These are phyloP conservation scores for Citrullus mucosospermus DNA, from an alignment of 306 rosid species.

Conservation along the genomic window DNA sequence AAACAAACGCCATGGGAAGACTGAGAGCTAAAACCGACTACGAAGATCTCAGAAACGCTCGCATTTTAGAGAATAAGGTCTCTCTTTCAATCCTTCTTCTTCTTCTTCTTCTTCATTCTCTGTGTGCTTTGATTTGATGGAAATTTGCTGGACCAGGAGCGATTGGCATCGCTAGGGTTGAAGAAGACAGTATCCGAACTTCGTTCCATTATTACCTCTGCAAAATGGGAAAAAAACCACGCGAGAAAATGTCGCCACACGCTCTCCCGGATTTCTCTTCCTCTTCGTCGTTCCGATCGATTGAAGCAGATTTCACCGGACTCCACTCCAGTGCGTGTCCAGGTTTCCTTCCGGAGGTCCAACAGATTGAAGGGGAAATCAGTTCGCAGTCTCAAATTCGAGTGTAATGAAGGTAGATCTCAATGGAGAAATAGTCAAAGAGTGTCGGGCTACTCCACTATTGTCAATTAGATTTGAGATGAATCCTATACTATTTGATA, in stretches of 20 bases:
- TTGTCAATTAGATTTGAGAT: too few species aligned
- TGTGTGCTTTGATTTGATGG: background rate
- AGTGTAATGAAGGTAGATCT: background rate
- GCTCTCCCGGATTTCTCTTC: conserved; percentile 11
- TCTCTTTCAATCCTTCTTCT: background rate
- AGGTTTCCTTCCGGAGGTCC: background rate
- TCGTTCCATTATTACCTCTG: conserved; percentile 18
- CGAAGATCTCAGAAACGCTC: conserved; percentile 43
- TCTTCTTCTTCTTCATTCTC: background rate
- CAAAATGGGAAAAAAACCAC: background rate
- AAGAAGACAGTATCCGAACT: conserved; percentile 29
- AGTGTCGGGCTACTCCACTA: background rate
- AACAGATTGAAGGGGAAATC: background rate
- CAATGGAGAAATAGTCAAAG: background rate
- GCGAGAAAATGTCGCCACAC: conserved; percentile 3
- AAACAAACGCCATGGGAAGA: conserved; percentile 21
- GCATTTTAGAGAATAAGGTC: conserved; percentile 54
- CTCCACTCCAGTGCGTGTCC: background rate
- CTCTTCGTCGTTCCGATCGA: conserved; percentile 50
- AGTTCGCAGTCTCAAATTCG: background rate
- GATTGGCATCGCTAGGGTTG: conserved; percentile 43
- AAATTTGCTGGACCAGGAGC: conserved; percentile 18
- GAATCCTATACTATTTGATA: too few species aligned
- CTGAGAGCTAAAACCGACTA: conserved; percentile 20
- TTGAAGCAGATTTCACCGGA: conserved; percentile 13